Percentiles rank a stretch among this genome's conserved stretches.
Conservation (phyloP, 2,329 filamentous ascomycete genomes). For the Hypoxylon sp. region DNA sequence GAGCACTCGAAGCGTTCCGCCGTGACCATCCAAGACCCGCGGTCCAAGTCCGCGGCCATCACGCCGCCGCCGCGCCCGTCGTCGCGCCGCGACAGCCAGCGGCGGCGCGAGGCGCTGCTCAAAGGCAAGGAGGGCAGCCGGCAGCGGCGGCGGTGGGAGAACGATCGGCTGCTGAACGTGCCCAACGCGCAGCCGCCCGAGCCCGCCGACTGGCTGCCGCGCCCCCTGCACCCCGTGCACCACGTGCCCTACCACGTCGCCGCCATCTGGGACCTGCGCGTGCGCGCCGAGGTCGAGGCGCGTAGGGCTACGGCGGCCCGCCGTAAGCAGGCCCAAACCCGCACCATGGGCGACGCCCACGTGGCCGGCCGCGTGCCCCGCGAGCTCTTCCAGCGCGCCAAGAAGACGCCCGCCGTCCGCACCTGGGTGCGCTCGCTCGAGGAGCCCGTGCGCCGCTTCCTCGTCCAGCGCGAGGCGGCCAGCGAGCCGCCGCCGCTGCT, state of each 20-base stretch:
- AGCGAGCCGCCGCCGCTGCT: slow-evolving; percentile 47
- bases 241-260: slow-evolving; percentile 89
- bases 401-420: slow-evolving; percentile 80
- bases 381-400: slow-evolving; percentile 81
- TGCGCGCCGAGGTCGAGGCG: slow-evolving; percentile 56
- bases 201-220: slow-evolving; percentile 82
- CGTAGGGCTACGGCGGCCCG: slow-evolving; percentile 52
- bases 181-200: slow-evolving; percentile 85
- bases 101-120: slow-evolving; percentile 74
- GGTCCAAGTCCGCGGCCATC: slow-evolving; percentile 37
- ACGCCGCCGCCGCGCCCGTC: slow-evolving; percentile 53
- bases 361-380: slow-evolving; percentile 72
- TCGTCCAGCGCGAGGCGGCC: slow-evolving; percentile 62
- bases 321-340: slow-evolving; percentile 55
- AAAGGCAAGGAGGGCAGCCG: slow-evolving; percentile 92
- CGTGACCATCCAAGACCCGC: slow-evolving; percentile 42
- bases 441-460: slow-evolving; percentile 80
- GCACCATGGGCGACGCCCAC: slow-evolving; percentile 51
- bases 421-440: slow-evolving; percentile 85
- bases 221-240: slow-evolving; percentile 80
- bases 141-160: slow-evolving; percentile 91
- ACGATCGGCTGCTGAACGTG: slow-evolving; percentile 87
- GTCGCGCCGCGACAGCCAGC: slow-evolving; percentile 62
- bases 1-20: slow-evolving; percentile 49
- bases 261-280: slow-evolving; percentile 51